Evolutionary conservation across 768 basidiomycete species (phyloP).

Genomic region (Pulveroboletus ravenelii): DNA sequence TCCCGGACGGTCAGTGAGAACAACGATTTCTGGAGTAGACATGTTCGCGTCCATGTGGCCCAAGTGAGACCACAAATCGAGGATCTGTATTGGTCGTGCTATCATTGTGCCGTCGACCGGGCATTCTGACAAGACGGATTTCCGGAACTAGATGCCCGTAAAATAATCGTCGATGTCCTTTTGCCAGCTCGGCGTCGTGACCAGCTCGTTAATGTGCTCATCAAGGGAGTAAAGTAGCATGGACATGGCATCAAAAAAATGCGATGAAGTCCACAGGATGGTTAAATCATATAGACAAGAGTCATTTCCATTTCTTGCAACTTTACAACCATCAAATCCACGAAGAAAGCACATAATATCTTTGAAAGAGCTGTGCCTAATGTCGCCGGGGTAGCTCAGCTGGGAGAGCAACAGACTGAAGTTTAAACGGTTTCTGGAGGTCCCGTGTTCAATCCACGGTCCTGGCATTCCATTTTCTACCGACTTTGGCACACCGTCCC

Average conservation of each 20-base stretch:
- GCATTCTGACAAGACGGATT: slow-evolving; percentile 2
- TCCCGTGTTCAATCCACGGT: slow-evolving; percentile 79
- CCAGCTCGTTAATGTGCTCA: neutral
- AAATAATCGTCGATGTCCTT: slow-evolving; percentile 15
- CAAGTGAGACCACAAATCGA: no score
- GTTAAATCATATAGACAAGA: neutral
- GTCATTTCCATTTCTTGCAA: no score
- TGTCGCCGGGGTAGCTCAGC: slow-evolving; percentile 62
- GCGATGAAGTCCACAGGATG: no score
- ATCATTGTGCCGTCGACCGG: slow-evolving; percentile 7
- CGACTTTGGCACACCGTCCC: neutral
- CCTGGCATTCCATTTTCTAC: slow-evolving; percentile 45
- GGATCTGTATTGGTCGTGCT: slow-evolving; percentile 6
- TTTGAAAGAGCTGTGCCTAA: neutral
- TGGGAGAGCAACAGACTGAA: slow-evolving; percentile 77
- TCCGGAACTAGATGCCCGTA: slow-evolving; percentile 4
- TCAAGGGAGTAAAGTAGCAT: slow-evolving; percentile 9
- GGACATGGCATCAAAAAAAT: neutral
- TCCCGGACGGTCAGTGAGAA: slow-evolving; percentile 5
- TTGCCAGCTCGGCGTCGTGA: slow-evolving; percentile 8
- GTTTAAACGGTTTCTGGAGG: slow-evolving; percentile 52
- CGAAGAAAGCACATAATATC: no score
- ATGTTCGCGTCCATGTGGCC: no score
- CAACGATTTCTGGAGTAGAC: no score
- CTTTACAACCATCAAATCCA: no score